A percentile compares a stretch with the other conserved stretches of the same genome.
phyloP scores from a whole-genome alignment of 331 rosid genomes.

The Ulmus americana region DNA sequence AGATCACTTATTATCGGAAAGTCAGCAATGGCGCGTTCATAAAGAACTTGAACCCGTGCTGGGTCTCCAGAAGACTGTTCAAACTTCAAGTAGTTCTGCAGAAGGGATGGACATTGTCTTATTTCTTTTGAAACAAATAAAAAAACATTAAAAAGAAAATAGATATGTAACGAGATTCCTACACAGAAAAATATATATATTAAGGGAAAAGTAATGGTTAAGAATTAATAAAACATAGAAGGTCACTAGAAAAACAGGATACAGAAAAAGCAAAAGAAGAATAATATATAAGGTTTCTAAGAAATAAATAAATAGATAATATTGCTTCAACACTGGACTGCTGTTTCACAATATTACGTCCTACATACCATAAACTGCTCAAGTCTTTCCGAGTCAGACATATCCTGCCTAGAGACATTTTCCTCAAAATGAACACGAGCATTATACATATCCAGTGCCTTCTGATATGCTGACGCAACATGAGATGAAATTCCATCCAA shows the following conservation, averaged over 20 bases:
- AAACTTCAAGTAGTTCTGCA: constrained; percentile 76
- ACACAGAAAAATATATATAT: not conserved
- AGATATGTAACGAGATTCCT: not conserved
- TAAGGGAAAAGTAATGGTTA: not conserved
- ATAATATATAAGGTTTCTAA: not conserved
- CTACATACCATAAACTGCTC: constrained; percentile 56
- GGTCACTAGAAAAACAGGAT: not conserved
- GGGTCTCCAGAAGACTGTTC: constrained; percentile 76
- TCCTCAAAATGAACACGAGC: constrained; percentile 63
- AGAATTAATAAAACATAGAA: not conserved
- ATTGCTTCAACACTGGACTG: not conserved
- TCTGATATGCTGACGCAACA: constrained; percentile 57
- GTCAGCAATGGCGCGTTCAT: constrained; percentile 75
- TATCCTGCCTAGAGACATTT: constrained; percentile 44
- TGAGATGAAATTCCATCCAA: constrained; percentile 47
- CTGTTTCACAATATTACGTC: not conserved
- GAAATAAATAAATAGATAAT: not conserved
- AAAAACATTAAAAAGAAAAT: constrained; percentile 2
- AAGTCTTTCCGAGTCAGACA: constrained; percentile 60
- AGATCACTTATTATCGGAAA: constrained; percentile 70
- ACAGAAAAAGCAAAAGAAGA: constrained; percentile 1
- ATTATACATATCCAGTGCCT: constrained; percentile 68
- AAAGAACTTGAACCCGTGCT: constrained; percentile 66
- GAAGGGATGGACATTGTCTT: not conserved
- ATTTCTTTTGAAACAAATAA: constrained; percentile 8